Percentiles rank a stretch among this genome's conserved stretches.
These are phyloP conservation scores for Echinosophora koreensis DNA, from an alignment of 306 rosid species.

Conservation along the genomic window DNA sequence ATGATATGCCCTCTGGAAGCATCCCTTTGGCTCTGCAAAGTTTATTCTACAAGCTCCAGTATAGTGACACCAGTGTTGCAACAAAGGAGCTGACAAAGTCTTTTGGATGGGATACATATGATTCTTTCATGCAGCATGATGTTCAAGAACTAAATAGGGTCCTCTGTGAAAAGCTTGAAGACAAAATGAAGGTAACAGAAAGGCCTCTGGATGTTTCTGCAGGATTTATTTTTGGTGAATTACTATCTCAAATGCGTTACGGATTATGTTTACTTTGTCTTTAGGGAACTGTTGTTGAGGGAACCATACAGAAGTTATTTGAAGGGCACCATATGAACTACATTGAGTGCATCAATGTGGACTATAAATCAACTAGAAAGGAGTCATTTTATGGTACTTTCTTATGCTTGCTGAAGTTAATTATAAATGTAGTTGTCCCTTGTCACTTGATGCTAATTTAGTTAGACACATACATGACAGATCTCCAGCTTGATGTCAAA, in stretches of 20 bases:
- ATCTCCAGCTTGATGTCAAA: slow-evolving; percentile 99
- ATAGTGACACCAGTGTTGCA: slow-evolving; percentile 86
- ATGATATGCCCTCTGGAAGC: slow-evolving; percentile 89
- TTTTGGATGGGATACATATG: slow-evolving; percentile 95
- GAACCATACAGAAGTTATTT: slow-evolving; percentile 95
- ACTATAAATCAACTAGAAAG: slow-evolving; percentile 96
- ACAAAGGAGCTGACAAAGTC: slow-evolving; percentile 93
- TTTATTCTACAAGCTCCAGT: slow-evolving; percentile 89
- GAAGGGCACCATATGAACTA: slow-evolving; percentile 99
- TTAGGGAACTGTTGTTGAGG: slow-evolving; percentile 99
- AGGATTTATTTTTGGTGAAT: slow-evolving; percentile 33
- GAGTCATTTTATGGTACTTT: slow-evolving; percentile 95
- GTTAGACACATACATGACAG: slow-evolving; percentile 55
- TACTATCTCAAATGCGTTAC: slow-evolving; percentile 21
- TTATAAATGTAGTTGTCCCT: slow-evolving; percentile 31
- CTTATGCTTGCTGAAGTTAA: slow-evolving; percentile 13
- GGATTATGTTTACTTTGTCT: slow-evolving; percentile 33
- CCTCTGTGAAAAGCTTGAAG: slow-evolving; percentile 88
- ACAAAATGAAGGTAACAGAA: slow-evolving; percentile 81
- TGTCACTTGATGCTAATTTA: slow-evolving; percentile 45
- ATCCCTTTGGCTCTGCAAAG: slow-evolving; percentile 92
- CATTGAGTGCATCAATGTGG: slow-evolving; percentile 99
- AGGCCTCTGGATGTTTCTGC: slow-evolving; percentile 36
- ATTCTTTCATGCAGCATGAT: slow-evolving; percentile 96
- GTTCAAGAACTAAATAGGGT: slow-evolving; percentile 92